Base-by-base conservation (phyloP, 805 yeast genomes). In the Lipomyces mesembrius region DNA sequence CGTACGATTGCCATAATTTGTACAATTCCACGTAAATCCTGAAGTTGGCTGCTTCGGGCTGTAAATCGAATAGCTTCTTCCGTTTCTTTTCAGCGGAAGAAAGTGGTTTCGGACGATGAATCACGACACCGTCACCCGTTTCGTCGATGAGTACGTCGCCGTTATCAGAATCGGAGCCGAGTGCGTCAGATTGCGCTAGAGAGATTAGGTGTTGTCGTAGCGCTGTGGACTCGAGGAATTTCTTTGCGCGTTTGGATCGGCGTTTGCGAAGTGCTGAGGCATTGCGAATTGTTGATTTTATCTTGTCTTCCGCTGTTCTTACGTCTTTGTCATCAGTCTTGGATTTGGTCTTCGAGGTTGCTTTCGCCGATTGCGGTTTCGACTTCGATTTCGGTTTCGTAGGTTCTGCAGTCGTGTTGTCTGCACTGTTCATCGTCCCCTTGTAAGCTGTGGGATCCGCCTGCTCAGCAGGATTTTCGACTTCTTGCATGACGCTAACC, bases 1-100 rank as follows among this genome's bases (percentile, higher is more conserved):
- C 60, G 32, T 68, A 68, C 8, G 67, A 59, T 25, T 67, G 64
- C 71, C 71, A 68, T 17, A 68, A 59, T 3, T 39, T 14, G 57
- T 58, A 54, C 34, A 68, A 54, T 17, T 62, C 60, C 9, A 60
- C 29, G 57, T 68, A 68, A 9, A 58, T 11, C 6, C 17, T n/a
- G 54, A 60, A 68, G n/a, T 25, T 14, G 7, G 35, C 8, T 1
- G 69, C 65, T 2, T 58, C 60, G 27, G 60, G 58, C n/a, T 56
- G 60, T 22, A 67, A 35, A 2, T 43, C 43, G 34, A 57, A 60
- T 2, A 68, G 54, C 20, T 49, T 57, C n/a, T 46, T 5, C 9
- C 70, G 58, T 46, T 66, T 65, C 57, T 57, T 60, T 32, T 60
- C 65, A 5, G 58, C 61, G 7, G 71, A 32, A 2, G 67, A 62